These are phyloP conservation scores for Cryptosporidium sp. DNA, from an alignment of 169 alveolate species.

Conservation along the genomic window DNA sequence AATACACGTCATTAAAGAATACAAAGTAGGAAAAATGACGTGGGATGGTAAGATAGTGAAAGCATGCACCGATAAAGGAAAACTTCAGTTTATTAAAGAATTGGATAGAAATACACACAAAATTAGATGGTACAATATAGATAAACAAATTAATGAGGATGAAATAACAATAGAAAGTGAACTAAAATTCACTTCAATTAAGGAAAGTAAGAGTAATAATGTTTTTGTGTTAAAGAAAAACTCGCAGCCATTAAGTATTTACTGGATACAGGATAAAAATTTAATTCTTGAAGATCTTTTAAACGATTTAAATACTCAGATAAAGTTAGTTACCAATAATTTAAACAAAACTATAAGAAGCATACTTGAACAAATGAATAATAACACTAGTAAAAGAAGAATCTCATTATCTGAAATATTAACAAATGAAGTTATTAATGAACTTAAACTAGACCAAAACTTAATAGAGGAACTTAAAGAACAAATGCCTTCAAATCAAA, in stretches of 20 bases:
- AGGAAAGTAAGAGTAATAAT: conserved; percentile 18
- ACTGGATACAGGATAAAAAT: conserved; percentile 40
- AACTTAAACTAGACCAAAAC: conserved; percentile 5
- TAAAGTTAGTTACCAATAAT: not conserved
- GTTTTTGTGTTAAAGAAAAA: conserved; percentile 47
- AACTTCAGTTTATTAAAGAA: conserved; percentile 6
- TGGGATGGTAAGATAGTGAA: conserved; percentile 67
- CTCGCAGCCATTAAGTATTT: not conserved
- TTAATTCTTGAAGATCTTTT: not conserved
- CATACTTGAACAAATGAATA: conserved; percentile 1
- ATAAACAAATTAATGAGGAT: conserved; percentile 5
- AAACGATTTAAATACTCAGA: conserved; percentile 28
- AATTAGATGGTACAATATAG: conserved; percentile 52
- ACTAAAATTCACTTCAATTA: not conserved
- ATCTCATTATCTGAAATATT: conserved; percentile 19
- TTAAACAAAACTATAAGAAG: conserved; percentile 7
- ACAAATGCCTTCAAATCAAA: conserved; percentile 56
- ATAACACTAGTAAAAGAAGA: not conserved
- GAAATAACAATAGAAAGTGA: not conserved
- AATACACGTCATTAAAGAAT: conserved; percentile 24
- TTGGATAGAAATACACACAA: not conserved
- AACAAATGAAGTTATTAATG: conserved; percentile 3
- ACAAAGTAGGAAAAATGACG: conserved; percentile 35
- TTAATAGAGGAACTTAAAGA: conserved; percentile 31
- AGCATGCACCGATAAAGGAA: conserved; percentile 44